Evolutionary conservation across 2,329 filamentous ascomycete species (phyloP), one percentile per base, ranked within the genome.

Genomic region (Fusarium palustre): DNA sequence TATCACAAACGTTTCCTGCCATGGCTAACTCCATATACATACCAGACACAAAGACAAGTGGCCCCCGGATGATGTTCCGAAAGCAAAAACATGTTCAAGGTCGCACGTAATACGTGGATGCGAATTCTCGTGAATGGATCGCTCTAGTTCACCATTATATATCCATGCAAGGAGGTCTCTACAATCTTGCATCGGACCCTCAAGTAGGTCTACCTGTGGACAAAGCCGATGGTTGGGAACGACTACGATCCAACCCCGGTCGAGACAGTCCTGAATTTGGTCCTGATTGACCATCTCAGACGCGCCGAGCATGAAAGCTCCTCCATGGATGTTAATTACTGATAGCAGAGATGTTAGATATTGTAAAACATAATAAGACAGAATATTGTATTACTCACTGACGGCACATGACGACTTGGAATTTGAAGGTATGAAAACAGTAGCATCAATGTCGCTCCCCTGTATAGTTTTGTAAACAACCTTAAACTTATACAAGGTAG

Each of bases 241-340:
- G 0, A 62, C 3, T 0, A 62, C 59, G 5, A 62, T 55, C 59
- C 59, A 62, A 20, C 57, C 57, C 15, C 59, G 16, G 3, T 9
- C 18, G 0, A 62, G 16, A 3, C 59, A 47, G 13, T 55, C 59
- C 5, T 43, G 8, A 4, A 62, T 38, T 9, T 62, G 59, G n/a
- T 62, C 59, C 20, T 41, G 42, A 7, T 62, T 62, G 18, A 62
- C 57, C 59, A 55, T 62, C 10, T 62, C 49, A 7, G 59, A 62
- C 18, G 59, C 49, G 2, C 59, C 59, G 0, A 62, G 57, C 59
- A 62, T 62, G 8, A 62, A 62, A 25, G 59, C 59, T 18, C 59
- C 59, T 1, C 59, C 59, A 5, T 62, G 59, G 1, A 62, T 62
- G 4, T 62, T 62, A 4, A 62, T 25, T 11, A 61, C 59, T 60